Evolutionary conservation across 2,329 filamentous ascomycete species (phyloP).

Genomic region (Leptodontidium sp.): DNA sequence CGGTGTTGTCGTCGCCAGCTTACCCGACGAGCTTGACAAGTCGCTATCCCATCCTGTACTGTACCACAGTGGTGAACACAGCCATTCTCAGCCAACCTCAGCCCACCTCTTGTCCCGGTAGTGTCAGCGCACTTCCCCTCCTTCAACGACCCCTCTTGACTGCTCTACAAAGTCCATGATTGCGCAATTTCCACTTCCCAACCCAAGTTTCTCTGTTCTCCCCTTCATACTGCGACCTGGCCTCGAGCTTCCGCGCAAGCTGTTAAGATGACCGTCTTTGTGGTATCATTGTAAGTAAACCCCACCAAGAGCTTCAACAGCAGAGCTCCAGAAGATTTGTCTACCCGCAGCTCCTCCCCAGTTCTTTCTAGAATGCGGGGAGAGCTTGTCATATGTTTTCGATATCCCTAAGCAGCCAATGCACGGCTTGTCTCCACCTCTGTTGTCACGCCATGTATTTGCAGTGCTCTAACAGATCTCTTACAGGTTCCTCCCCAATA

Average conservation of each 20-base stretch:
- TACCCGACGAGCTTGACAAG: slow-evolving; percentile 7
- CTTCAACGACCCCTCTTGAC: slow-evolving; percentile 23
- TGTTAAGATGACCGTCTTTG: slow-evolving; percentile 63
- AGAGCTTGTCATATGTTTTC: slow-evolving; percentile 13
- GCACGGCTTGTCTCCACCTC: slow-evolving; percentile 9
- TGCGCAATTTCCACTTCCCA: slow-evolving; percentile 36
- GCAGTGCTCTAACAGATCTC: slow-evolving; percentile 28
- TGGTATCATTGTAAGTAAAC: slow-evolving; percentile 63
- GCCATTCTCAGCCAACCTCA: slow-evolving; percentile 17
- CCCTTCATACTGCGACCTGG: slow-evolving; percentile 32
- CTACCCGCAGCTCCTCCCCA: background rate
- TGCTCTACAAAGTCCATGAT: slow-evolving; percentile 37
- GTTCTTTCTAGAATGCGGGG: slow-evolving; percentile 9
- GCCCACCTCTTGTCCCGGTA: background rate
- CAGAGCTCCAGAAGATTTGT: background rate
- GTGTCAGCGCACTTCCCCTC: slow-evolving; percentile 16
- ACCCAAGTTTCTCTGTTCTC: slow-evolving; percentile 19
- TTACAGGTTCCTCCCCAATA: slow-evolving; percentile 87
- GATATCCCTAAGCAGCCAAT: background rate
- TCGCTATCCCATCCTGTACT: background rate
- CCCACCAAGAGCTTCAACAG: background rate
- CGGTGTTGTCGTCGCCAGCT: slow-evolving; percentile 4
- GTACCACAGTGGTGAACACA: background rate
- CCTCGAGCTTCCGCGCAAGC: slow-evolving; percentile 29
- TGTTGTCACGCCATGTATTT: background rate